A percentile compares a stretch with the other conserved stretches of the same genome.
Conservation (phyloP, 371 early-diverging fungal genomes). For the Batkoa obscura region DNA sequence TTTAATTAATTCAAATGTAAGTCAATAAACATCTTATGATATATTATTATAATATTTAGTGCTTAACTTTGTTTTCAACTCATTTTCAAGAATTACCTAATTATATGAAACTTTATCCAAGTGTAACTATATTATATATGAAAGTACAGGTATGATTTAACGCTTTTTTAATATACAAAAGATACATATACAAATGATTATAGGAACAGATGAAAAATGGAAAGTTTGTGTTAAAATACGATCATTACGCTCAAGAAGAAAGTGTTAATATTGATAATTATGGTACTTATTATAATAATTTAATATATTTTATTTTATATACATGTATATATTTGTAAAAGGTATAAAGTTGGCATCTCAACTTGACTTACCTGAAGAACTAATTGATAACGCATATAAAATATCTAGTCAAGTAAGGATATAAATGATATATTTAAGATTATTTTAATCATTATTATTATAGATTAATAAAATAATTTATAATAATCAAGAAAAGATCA, state of each 20-base stretch:
- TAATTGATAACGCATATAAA: slow-evolving; percentile 4
- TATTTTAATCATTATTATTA: background rate
- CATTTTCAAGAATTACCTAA: slow-evolving; percentile 40
- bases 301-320: background rate
- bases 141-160: slow-evolving; percentile 19
- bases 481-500: background rate
- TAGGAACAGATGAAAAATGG: background rate
- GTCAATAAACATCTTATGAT: background rate
- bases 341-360: slow-evolving; percentile 3
- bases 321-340: background rate
- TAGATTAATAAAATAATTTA: background rate
- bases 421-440: background rate
- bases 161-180: background rate
- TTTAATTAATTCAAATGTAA: slow-evolving; percentile 29
- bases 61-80: slow-evolving; percentile 46
- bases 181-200: background rate
- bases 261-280: slow-evolving; percentile 2
- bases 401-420: background rate
- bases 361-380: background rate
- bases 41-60: slow-evolving; percentile 11
- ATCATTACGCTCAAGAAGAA: slow-evolving; percentile 3
- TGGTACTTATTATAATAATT: background rate
- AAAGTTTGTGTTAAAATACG: background rate
- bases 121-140: slow-evolving; percentile 42
- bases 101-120: slow-evolving; percentile 29